Conservation (phyloP, 78 protist species). For the slime mould (Dictyostelium discoideum) region DNA sequence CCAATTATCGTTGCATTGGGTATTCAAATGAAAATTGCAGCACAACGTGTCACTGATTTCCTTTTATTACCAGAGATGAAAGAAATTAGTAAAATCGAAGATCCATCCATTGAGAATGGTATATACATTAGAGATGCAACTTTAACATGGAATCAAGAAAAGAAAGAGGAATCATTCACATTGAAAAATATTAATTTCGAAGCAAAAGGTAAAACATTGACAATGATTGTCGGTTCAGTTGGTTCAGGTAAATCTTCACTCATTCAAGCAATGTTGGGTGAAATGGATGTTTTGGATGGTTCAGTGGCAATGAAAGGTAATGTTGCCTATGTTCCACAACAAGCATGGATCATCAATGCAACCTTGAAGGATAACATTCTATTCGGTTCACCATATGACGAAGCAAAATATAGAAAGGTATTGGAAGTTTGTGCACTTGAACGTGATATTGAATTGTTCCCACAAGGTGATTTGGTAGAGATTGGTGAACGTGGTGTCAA, state of each 20-base stretch:
- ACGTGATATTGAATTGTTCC: slow-evolving; percentile 87
- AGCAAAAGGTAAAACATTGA: slow-evolving; percentile 27
- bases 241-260: slow-evolving; percentile 95
- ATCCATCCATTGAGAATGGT: slow-evolving; percentile 24
- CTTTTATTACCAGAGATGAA: slow-evolving; percentile 54
- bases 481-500: slow-evolving; percentile 96
- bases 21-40: slow-evolving; percentile 83
- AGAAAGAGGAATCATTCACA: not conserved
- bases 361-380: slow-evolving; percentile 94
- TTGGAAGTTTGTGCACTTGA: slow-evolving; percentile 88
- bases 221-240: slow-evolving; percentile 89
- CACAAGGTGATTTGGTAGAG: slow-evolving; percentile 93
- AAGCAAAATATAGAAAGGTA: slow-evolving; percentile 54
- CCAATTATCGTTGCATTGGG: slow-evolving; percentile 80
- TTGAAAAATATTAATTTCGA: slow-evolving; percentile 32
- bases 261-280: slow-evolving; percentile 85
- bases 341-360: slow-evolving; percentile 94
- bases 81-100: not conserved
- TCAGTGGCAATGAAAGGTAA: slow-evolving; percentile 20
- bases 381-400: slow-evolving; percentile 85
- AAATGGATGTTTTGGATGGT: slow-evolving; percentile 59
- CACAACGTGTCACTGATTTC: slow-evolving; percentile 79
- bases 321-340: slow-evolving; percentile 94
- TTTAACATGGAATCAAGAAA: slow-evolving; percentile 40
- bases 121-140: slow-evolving; percentile 31